Evolutionary conservation across 768 basidiomycete species (phyloP).

Genomic region (Daedaleopsis sinensis): DNA sequence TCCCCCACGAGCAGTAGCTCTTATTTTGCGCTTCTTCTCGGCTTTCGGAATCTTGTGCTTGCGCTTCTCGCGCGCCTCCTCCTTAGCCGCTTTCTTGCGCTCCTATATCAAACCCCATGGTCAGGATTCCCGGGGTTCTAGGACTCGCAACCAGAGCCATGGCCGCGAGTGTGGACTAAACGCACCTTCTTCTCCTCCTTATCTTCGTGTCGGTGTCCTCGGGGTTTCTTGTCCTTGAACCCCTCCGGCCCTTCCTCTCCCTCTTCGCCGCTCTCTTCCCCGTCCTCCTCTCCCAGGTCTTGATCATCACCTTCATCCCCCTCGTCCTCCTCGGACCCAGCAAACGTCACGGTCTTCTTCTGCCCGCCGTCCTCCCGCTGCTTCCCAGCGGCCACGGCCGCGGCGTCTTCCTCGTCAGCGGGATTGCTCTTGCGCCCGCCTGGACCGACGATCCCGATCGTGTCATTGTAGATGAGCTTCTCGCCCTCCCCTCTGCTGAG

Average conservation of each 20-base stretch:
- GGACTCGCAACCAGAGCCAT: not conserved
- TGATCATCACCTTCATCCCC: conserved; percentile 18
- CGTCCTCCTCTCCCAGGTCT: not conserved
- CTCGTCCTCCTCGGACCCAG: conserved; percentile 16
- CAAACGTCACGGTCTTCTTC: conserved; percentile 6
- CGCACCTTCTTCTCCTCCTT: conserved; percentile 85
- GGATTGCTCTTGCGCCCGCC: conserved; percentile 11
- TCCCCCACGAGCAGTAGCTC: conserved; percentile 39
- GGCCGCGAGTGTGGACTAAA: not conserved
- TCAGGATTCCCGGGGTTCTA: not conserved
- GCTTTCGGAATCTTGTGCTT: conserved; percentile 95
- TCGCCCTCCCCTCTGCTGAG: conserved; percentile 70
- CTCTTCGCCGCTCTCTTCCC: conserved; percentile 16
- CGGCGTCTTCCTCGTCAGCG: not conserved
- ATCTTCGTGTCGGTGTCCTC: conserved; percentile 94
- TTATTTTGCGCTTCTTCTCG: conserved; percentile 89
- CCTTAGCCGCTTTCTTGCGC: conserved; percentile 88
- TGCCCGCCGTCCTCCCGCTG: not conserved
- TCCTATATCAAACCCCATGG: conserved; percentile 53
- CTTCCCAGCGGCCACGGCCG: conserved; percentile 23
- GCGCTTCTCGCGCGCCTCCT: conserved; percentile 83
- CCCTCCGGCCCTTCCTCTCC: conserved; percentile 35
- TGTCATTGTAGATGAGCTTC: conserved; percentile 83
- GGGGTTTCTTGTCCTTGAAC: conserved; percentile 55
- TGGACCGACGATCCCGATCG: conserved; percentile 75